Percentiles rank a stretch among this genome's conserved stretches.
phyloP scores from a whole-genome alignment of 1,284 basidiomycete species.

The Naganishia albida region DNA sequence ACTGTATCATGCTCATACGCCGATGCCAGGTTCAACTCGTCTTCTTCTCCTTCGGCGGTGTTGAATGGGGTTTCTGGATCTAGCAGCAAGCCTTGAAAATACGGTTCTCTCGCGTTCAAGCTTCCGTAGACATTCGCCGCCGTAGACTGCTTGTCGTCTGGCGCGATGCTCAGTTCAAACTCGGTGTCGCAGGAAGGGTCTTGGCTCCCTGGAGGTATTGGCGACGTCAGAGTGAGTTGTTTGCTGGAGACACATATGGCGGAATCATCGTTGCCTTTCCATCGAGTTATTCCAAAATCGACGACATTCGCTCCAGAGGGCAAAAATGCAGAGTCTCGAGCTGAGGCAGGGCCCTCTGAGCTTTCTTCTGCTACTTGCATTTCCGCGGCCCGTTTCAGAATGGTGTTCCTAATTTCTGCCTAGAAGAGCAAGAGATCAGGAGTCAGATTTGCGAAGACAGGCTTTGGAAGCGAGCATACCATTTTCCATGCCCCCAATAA shows the following conservation, averaged over 20 bases:
- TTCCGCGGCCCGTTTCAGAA: neutral
- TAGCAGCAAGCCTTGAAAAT: neutral
- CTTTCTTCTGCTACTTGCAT: neutral
- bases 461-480: neutral
- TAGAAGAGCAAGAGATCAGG: neutral
- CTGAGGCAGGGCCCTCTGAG: neutral
- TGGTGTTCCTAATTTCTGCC: neutral
- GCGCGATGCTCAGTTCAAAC: slow-evolving; percentile 1
- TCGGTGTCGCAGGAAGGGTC: slow-evolving; percentile 9
- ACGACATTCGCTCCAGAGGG: neutral
- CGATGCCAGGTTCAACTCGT: neutral
- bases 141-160: neutral
- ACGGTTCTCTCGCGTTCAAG: neutral
- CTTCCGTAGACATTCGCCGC: neutral
- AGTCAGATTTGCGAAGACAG: neutral
- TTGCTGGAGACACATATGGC: neutral
- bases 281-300: neutral
- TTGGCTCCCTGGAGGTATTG: neutral
- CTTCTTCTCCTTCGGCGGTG: neutral
- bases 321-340: neutral
- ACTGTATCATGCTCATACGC: neutral
- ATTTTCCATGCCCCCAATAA: slow-evolving; percentile 11
- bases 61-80: neutral
- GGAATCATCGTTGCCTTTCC: neutral
- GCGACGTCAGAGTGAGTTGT: neutral